These are phyloP conservation scores for Chaetomium cochliodes DNA, from an alignment of 495 filamentous ascomycete genomes.

Conservation along the genomic window DNA sequence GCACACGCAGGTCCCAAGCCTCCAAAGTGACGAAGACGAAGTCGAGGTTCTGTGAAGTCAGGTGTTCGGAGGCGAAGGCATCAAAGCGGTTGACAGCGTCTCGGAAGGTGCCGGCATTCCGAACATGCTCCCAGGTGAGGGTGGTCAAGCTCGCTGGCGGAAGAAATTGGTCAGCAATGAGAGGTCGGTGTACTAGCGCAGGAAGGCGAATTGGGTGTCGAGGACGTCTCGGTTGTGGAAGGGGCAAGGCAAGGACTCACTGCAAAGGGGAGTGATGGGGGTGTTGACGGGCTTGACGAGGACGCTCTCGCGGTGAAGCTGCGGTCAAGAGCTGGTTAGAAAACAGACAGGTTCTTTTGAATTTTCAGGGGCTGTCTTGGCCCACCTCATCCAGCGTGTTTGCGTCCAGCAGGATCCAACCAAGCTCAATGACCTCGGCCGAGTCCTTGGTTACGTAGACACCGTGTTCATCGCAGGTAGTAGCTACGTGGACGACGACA, in stretches of 20 bases:
- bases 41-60: slow-evolving; percentile 80
- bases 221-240: slow-evolving; percentile 19
- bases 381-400: slow-evolving; percentile 88
- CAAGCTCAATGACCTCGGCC: slow-evolving; percentile 97
- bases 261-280: slow-evolving; percentile 96
- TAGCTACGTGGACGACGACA: slow-evolving; percentile 96
- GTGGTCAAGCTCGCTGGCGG: slow-evolving; percentile 87
- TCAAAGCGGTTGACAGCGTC: slow-evolving; percentile 96
- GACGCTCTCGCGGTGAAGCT: slow-evolving; percentile 92
- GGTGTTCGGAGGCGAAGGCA: slow-evolving; percentile 82
- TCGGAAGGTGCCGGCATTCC: slow-evolving; percentile 91
- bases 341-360: slow-evolving; percentile 11
- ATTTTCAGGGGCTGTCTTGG: slow-evolving; percentile 23
- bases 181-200: background rate
- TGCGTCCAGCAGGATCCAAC: slow-evolving; percentile 93
- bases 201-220: slow-evolving; percentile 18
- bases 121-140: slow-evolving; percentile 97
- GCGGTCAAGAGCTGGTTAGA: slow-evolving; percentile 28
- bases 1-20: slow-evolving; percentile 97
- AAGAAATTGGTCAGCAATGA: slow-evolving; percentile 28
- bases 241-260: slow-evolving; percentile 59
- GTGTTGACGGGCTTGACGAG: slow-evolving; percentile 98
- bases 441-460: slow-evolving; percentile 99
- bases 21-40: slow-evolving; percentile 98
- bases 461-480: slow-evolving; percentile 97